A percentile compares a stretch with the other conserved stretches of the same genome.
Conservation (phyloP, 2,329 filamentous ascomycete species). For the Xylaria sp. region DNA sequence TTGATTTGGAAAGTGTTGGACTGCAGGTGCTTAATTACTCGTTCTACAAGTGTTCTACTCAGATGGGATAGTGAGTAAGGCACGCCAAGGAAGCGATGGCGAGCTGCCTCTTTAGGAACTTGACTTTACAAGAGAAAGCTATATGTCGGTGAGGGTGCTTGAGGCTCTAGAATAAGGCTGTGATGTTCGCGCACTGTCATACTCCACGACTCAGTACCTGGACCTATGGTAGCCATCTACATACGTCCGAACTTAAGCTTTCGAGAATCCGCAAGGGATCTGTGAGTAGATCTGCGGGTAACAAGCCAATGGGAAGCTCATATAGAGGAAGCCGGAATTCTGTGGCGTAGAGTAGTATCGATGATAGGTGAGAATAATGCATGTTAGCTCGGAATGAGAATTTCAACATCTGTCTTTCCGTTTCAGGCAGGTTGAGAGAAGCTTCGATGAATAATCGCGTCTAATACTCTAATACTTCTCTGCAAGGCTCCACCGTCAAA, state of each 20-base stretch:
- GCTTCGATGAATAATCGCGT: conserved; percentile 19
- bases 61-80: conserved; percentile 29
- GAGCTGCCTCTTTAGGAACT: conserved; percentile 33
- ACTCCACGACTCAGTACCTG: conserved; percentile 19
- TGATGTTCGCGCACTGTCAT: conserved; percentile 17
- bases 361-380: conserved; percentile 14
- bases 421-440: conserved; percentile 36
- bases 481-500: conserved; percentile 3
- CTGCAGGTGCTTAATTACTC: conserved; percentile 29
- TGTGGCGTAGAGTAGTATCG: conserved; percentile 28
- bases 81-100: conserved; percentile 20
- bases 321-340: conserved; percentile 5
- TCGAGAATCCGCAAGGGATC: conserved; percentile 14
- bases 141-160: conserved; percentile 20
- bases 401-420: conserved; percentile 27
- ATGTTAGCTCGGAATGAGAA: conserved; percentile 30
- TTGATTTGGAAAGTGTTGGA: conserved; percentile 31
- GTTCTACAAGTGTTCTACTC: conserved; percentile 17
- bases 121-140: conserved; percentile 9
- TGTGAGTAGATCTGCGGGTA: conserved; percentile 13
- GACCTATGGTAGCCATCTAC: conserved; percentile 1
- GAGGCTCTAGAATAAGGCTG: conserved; percentile 32
- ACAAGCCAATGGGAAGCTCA: conserved; percentile 29
- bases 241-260: conserved; percentile 15
- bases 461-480: conserved; percentile 22